Conservation (phyloP, 2,329 filamentous ascomycete genomes). For the Trematosphaeria pertusa region DNA sequence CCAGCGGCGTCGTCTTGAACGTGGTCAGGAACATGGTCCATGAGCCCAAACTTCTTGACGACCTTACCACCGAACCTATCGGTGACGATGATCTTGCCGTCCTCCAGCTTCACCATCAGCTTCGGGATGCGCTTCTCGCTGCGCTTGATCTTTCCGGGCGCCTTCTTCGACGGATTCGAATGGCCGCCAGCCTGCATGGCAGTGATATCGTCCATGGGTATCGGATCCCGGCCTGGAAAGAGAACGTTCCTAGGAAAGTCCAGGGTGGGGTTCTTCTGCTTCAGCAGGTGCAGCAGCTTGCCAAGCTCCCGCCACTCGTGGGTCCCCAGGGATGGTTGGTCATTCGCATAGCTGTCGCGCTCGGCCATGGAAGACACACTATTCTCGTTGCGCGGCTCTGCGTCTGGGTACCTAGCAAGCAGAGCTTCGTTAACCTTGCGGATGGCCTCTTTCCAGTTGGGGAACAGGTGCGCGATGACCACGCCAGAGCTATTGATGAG, state of each 20-base stretch:
- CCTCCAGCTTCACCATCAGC: background rate
- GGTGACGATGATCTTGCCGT: background rate
- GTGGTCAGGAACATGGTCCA: background rate
- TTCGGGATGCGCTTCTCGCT: no score
- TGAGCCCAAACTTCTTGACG: background rate
- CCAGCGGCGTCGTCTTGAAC: background rate
- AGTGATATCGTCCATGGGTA: constrained; percentile 4
- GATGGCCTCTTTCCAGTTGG: background rate
- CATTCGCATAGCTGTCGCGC: background rate
- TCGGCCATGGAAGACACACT: constrained; percentile 5
- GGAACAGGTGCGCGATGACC: background rate
- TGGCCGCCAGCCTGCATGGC: no score
- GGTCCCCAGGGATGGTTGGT: background rate
- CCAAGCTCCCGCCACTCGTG: constrained; percentile 8
- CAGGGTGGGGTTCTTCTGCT: background rate
- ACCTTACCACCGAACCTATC: background rate
- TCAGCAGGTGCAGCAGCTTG: background rate
- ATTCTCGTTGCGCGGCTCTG: background rate
- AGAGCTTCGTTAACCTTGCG: background rate
- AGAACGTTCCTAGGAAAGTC: background rate
- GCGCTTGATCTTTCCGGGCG: no score
- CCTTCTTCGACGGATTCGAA: background rate
- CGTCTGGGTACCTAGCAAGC: no score
- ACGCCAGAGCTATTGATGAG: constrained; percentile 2
- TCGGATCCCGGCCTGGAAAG: background rate